Evolutionary conservation across 345 rosid species (phyloP).

Genomic region (Linum tenue): DNA sequence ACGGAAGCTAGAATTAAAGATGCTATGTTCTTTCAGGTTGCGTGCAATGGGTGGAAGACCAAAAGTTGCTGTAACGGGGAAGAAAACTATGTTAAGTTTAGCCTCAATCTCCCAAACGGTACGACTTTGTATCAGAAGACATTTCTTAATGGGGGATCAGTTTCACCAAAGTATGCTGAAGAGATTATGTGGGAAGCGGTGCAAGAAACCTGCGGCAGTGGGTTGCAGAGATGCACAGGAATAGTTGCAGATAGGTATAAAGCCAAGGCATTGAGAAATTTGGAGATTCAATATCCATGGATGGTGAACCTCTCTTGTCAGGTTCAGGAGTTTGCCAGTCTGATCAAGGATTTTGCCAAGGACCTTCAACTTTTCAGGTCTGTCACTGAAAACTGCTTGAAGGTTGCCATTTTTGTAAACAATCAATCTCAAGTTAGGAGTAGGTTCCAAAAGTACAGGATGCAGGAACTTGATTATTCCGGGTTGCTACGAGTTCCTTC

Average conservation of each 20-base stretch:
- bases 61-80: conserved; percentile 32
- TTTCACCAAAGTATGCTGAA: conserved; percentile 40
- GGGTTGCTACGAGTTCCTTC: conserved; percentile 36
- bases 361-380: conserved; percentile 36
- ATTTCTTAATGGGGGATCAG: conserved; percentile 25
- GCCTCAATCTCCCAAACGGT: conserved; percentile 43
- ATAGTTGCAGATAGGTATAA: conserved; percentile 40
- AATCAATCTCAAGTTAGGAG: conserved; percentile 32
- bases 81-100: conserved; percentile 36
- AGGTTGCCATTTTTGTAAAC: conserved; percentile 45
- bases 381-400: conserved; percentile 34
- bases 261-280: conserved; percentile 37
- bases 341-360: conserved; percentile 41
- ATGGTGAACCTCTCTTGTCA: conserved; percentile 55
- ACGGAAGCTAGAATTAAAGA: conserved; percentile 43
- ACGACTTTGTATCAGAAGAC: conserved; percentile 34
- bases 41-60: conserved; percentile 50
- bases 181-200: conserved; percentile 39
- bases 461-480: conserved; percentile 31
- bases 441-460: conserved; percentile 32
- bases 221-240: conserved; percentile 40
- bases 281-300: conserved; percentile 47
- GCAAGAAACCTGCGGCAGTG: conserved; percentile 25
- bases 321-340: conserved; percentile 35
- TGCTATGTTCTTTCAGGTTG: conserved; percentile 45